These are phyloP conservation scores for Pseudonitzschia pungens DNA, from an alignment of 108 stramenopile species.

Conservation along the genomic window DNA sequence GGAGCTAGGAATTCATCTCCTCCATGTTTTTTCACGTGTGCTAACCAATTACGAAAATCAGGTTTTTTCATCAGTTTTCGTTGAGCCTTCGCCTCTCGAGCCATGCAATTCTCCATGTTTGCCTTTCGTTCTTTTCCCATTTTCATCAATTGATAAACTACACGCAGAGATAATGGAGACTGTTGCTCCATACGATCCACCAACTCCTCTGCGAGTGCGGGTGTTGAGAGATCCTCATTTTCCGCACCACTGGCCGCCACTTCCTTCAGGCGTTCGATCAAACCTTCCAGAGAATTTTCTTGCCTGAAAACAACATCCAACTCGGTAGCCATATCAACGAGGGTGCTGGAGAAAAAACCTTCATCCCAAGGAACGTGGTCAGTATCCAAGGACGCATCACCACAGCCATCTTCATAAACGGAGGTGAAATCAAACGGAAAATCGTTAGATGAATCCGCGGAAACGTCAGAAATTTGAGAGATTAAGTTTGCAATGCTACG, in stretches of 20 bases:
- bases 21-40: slow-evolving; percentile 41
- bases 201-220: slow-evolving; percentile 60
- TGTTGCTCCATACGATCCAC: slow-evolving; percentile 62
- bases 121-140: slow-evolving; percentile 44
- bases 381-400: slow-evolving; percentile 43
- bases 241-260: slow-evolving; percentile 30
- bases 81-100: slow-evolving; percentile 63
- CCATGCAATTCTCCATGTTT: slow-evolving; percentile 70
- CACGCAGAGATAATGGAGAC: slow-evolving; percentile 72
- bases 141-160: slow-evolving; percentile 52
- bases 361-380: slow-evolving; percentile 38
- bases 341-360: slow-evolving; percentile 44
- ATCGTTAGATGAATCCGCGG: slow-evolving; percentile 41
- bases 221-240: slow-evolving; percentile 48
- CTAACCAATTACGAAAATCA: slow-evolving; percentile 70
- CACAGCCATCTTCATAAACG: slow-evolving; percentile 18
- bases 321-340: slow-evolving; percentile 71
- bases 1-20: slow-evolving; percentile 39
- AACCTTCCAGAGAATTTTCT: slow-evolving; percentile 63
- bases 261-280: slow-evolving; percentile 70
- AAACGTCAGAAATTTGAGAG: slow-evolving; percentile 57
- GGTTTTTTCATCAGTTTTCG: slow-evolving; percentile 44
- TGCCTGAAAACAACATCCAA: slow-evolving; percentile 56
- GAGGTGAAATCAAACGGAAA: slow-evolving; percentile 32
- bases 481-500: slow-evolving; percentile 60